Evolutionary conservation across 352 stramenopile genomes (phyloP).

Genomic region (Aphanomyces euteiches): DNA sequence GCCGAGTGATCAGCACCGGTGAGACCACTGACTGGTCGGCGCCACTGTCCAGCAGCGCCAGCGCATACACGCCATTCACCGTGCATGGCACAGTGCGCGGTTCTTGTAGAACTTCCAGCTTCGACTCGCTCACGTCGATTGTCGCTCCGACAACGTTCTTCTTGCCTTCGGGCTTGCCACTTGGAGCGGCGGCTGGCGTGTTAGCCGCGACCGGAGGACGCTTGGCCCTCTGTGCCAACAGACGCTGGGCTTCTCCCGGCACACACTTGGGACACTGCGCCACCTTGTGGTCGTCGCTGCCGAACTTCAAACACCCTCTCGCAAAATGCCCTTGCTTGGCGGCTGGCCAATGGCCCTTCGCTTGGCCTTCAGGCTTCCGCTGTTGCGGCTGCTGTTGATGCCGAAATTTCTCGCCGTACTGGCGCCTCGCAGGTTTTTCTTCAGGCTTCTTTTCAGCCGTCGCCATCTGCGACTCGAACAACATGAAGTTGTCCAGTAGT

Average conservation of each 20-base stretch:
- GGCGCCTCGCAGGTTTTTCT: neutral
- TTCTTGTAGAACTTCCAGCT: neutral
- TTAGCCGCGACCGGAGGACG: no score
- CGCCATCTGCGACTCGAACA: slow-evolving; percentile 10
- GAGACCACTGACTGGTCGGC: slow-evolving; percentile 14
- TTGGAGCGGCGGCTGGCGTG: no score
- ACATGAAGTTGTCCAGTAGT: slow-evolving; percentile 12
- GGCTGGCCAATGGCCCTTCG: neutral
- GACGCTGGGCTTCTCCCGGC: no score
- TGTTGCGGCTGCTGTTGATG: neutral
- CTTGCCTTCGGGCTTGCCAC: no score
- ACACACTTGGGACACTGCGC: no score
- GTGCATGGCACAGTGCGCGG: neutral
- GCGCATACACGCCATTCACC: neutral
- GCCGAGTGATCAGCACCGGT: neutral
- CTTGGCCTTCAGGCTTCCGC: slow-evolving; percentile 3
- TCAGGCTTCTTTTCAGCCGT: neutral
- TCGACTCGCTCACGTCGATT: neutral
- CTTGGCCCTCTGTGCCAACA: no score
- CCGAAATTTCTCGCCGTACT: slow-evolving; percentile 3
- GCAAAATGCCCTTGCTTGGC: neutral
- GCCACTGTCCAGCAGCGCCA: slow-evolving; percentile 12
- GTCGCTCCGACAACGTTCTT: no score
- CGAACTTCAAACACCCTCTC: neutral
- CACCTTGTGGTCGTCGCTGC: neutral